Evolutionary conservation across 257 asterid species (phyloP).

Genomic region (Ajuga chamaepitys): DNA sequence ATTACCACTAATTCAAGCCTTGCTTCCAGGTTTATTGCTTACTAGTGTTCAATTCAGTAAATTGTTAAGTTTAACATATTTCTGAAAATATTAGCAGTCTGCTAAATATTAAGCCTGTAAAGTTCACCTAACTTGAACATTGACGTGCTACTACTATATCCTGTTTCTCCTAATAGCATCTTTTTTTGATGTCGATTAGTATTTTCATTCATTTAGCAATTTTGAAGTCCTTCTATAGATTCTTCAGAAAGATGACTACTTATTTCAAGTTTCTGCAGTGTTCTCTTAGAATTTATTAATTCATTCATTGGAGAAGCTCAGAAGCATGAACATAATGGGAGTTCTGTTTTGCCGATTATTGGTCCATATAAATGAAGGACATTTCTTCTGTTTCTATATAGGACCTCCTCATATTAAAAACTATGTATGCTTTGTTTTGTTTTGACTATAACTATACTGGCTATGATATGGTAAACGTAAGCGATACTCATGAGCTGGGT

Average conservation of each 20-base stretch:
- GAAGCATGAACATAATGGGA: neutral
- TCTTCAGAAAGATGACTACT: neutral
- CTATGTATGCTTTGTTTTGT: neutral
- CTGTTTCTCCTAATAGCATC: neutral
- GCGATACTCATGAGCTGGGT: neutral
- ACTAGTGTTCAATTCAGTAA: constrained; percentile 17
- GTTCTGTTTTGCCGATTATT: neutral
- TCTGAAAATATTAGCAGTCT: neutral
- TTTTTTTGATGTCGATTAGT: neutral
- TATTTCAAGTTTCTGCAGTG: neutral
- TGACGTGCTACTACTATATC: neutral
- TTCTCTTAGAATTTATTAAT: neutral
- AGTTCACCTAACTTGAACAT: neutral
- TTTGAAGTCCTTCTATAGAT: neutral
- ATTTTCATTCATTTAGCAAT: neutral
- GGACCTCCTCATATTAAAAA: neutral
- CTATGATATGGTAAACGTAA: neutral
- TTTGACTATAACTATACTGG: neutral
- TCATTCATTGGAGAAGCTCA: neutral
- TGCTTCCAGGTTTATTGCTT: constrained; percentile 75
- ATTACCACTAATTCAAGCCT: constrained; percentile 82
- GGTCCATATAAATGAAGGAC: neutral
- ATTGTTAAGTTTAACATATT: neutral
- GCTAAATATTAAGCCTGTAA: neutral
- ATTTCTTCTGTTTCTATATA: neutral